Conservation (phyloP, 192 early-diverging fungal species). For the Coemansia erecta region DNA sequence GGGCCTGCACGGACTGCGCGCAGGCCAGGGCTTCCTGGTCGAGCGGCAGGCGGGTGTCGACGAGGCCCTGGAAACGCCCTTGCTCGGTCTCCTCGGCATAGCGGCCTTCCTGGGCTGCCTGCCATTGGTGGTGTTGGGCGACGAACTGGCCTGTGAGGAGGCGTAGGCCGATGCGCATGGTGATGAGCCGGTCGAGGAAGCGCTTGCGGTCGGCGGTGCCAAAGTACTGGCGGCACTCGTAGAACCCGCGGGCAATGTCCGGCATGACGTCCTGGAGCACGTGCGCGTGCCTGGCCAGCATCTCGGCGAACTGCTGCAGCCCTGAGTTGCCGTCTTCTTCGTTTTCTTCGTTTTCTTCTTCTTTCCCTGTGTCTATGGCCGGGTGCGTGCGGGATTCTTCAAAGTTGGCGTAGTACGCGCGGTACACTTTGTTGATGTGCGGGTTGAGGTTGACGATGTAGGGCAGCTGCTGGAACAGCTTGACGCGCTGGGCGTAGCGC, state of each 20-base stretch:
- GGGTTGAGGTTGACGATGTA: constrained; percentile 95
- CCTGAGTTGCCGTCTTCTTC: no score
- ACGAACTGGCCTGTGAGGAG: constrained; percentile 85
- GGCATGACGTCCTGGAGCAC: constrained; percentile 81
- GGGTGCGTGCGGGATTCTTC: constrained; percentile 58
- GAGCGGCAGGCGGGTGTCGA: constrained; percentile 17
- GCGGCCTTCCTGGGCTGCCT: not conserved
- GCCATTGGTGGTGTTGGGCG: constrained; percentile 57
- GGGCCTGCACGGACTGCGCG: constrained; percentile 68
- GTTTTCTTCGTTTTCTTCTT: no score
- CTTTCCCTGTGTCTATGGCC: no score
- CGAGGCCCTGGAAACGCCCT: constrained; percentile 23
- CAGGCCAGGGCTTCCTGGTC: constrained; percentile 56
- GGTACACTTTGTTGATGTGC: constrained; percentile 71
- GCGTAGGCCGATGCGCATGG: constrained; percentile 81
- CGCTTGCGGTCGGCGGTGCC: constrained; percentile 53
- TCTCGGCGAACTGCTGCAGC: constrained; percentile 62
- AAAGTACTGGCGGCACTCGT: constrained; percentile 83
- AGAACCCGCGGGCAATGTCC: constrained; percentile 80
- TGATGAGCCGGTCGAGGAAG: constrained; percentile 83
- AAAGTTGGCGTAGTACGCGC: constrained; percentile 68
- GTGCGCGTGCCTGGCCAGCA: constrained; percentile 66
- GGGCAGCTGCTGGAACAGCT: constrained; percentile 78
- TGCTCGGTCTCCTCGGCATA: not conserved
- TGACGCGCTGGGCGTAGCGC: constrained; percentile 70